Base-by-base conservation (phyloP, 257 asterid species). In the Capsicum chinense region DNA sequence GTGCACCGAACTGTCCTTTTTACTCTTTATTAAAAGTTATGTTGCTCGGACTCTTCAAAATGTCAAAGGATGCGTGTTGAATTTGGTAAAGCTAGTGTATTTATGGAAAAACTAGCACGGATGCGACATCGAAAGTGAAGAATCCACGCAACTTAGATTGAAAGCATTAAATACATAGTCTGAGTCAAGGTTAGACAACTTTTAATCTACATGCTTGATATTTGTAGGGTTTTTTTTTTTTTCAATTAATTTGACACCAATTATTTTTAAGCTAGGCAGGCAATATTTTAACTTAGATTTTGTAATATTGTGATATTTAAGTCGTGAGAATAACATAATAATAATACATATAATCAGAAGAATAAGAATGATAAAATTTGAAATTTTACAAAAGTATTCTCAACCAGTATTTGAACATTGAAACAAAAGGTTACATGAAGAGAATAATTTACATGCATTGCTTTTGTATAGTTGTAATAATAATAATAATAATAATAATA, bases 371-470 rank as follows among this genome's bases (percentile, higher is more conserved):
- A 76, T 26, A 26, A 78, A 21, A 7, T 78, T 4, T 78, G 64
- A 48, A 78, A 78, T 78, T 78, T 54, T 0, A 54, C 50, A 54
- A 4, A 50, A 78, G 50, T 78, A 78, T 78, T 78, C 82, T 78
- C 82, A 2, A 78, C 15, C 64, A 78, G 82, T 78, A 26, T 14
- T 6, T 54, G 48, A 33, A 78, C 48, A 78, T 5, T 78, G 82
- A 54, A 54, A 54, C 64, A 54, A 26, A 54, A 54, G 82, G 82
- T 52, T 15, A 78, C 82, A 52, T 74, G 44, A 74, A 47, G 39
- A 74, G 80, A 74, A 74, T 52, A 26, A 14, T 50, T 78, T 54
- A 78, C 82, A 78, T 52, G 64, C 82, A 54, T 78, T 78, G 64
- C 5, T 78, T 78, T 78, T 54, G 82, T 78, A 78, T 78, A 54